phyloP scores from a whole-genome alignment of 768 basidiomycete genomes.

The Leccinum ochraceum region DNA sequence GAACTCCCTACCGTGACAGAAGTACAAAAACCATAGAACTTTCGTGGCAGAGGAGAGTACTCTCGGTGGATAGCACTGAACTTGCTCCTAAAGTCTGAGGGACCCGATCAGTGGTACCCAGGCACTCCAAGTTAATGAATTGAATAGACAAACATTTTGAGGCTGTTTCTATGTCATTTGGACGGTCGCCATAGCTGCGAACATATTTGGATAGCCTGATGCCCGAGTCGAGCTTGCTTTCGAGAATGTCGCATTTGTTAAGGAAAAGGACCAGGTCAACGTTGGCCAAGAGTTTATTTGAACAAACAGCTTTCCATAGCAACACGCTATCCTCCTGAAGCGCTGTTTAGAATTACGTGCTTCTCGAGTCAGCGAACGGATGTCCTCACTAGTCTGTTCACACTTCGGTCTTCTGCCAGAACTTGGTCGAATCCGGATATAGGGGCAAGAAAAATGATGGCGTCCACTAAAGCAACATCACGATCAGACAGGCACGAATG shows the following conservation, averaged over 20 bases:
- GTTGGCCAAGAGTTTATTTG: constrained; percentile 66
- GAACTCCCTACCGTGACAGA: constrained; percentile 59
- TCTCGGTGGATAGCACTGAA: constrained; percentile 77
- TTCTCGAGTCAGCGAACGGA: background rate
- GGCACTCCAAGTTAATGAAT: background rate
- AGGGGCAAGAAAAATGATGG: constrained; percentile 61
- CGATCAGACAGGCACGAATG: background rate
- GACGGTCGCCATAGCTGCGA: constrained; percentile 65
- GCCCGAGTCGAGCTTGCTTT: constrained; percentile 63
- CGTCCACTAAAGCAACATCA: constrained; percentile 31
- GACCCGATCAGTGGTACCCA: background rate
- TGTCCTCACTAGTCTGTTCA: constrained; percentile 48
- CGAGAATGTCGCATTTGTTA: constrained; percentile 80
- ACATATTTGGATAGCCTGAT: constrained; percentile 67
- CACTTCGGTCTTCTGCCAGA: constrained; percentile 49
- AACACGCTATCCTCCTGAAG: constrained; percentile 72
- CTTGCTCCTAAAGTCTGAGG: constrained; percentile 65
- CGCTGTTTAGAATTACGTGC: background rate
- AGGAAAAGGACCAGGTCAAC: constrained; percentile 80
- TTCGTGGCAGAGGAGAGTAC: constrained; percentile 70
- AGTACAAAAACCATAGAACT: constrained; percentile 78
- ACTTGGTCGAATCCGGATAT: constrained; percentile 60
- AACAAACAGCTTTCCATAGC: constrained; percentile 72
- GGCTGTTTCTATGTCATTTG: constrained; percentile 69
- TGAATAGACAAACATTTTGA: constrained; percentile 54